Conservation (phyloP, 2,329 filamentous ascomycete genomes). For the Fusarium acutatum region DNA sequence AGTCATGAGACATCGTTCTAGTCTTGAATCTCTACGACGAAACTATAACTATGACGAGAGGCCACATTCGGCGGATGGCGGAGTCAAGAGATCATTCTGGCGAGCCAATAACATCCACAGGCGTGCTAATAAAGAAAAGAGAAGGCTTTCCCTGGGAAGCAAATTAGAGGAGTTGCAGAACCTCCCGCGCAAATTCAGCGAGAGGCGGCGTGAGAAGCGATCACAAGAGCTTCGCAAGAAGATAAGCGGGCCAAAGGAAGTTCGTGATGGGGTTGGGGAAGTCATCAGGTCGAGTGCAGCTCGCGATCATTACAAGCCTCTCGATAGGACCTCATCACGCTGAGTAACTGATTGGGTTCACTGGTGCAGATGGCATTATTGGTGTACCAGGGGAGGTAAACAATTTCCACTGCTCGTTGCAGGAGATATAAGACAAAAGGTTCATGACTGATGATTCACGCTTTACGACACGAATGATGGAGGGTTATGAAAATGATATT, state of each 20-base stretch:
- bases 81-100: slow-evolving; percentile 43
- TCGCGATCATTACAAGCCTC: slow-evolving; percentile 26
- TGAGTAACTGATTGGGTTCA: not conserved
- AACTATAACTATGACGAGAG: slow-evolving; percentile 41
- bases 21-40: slow-evolving; percentile 52
- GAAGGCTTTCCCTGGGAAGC: slow-evolving; percentile 54
- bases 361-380: not conserved
- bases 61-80: slow-evolving; percentile 47
- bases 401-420: not conserved
- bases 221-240: slow-evolving; percentile 65
- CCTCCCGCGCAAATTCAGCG: slow-evolving; percentile 64
- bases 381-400: not conserved
- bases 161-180: slow-evolving; percentile 62
- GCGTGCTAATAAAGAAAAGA: slow-evolving; percentile 36
- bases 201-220: slow-evolving; percentile 66
- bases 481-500: slow-evolving; percentile 21
- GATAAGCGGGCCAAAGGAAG: slow-evolving; percentile 67
- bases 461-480: slow-evolving; percentile 38
- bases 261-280: slow-evolving; percentile 66
- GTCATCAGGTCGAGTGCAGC: slow-evolving; percentile 56
- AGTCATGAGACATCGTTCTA: slow-evolving; percentile 64
- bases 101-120: slow-evolving; percentile 43
- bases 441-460: slow-evolving; percentile 41
- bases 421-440: slow-evolving; percentile 22
- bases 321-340: not conserved